Evolutionary conservation across 2,329 filamentous ascomycete genomes (phyloP).

Genomic region (Claviceps pusilla): DNA sequence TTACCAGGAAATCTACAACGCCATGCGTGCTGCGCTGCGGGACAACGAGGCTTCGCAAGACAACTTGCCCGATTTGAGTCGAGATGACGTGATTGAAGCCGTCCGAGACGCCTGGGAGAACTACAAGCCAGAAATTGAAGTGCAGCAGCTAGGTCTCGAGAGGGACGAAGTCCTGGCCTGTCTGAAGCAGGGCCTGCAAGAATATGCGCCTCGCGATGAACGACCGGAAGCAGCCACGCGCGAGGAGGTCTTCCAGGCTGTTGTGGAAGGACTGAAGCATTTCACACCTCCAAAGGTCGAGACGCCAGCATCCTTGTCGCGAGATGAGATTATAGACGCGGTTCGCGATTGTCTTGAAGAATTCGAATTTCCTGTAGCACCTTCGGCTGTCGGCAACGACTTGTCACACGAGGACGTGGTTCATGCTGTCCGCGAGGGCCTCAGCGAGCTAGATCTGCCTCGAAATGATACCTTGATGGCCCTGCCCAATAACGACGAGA

Average conservation of each 20-base stretch:
- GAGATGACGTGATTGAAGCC: constrained; percentile 73
- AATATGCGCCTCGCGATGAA: constrained; percentile 47
- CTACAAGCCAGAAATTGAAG: constrained; percentile 84
- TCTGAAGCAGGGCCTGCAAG: constrained; percentile 68
- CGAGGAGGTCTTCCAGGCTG: constrained; percentile 72
- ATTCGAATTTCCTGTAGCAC: constrained; percentile 57
- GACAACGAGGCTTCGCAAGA: constrained; percentile 37
- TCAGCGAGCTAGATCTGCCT: constrained; percentile 35
- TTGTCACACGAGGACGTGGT: constrained; percentile 48
- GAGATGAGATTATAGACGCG: constrained; percentile 69
- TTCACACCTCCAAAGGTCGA: constrained; percentile 62
- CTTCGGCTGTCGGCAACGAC: constrained; percentile 36
- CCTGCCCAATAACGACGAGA: constrained; percentile 30
- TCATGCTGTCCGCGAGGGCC: constrained; percentile 46
- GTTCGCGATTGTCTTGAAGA: constrained; percentile 79
- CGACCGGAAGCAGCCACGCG: constrained; percentile 49
- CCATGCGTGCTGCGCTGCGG: constrained; percentile 59
- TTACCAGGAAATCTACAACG: constrained; percentile 73
- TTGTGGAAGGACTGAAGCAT: constrained; percentile 72
- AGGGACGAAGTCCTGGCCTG: constrained; percentile 80
- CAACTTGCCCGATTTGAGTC: constrained; percentile 37
- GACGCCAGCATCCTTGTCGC: constrained; percentile 52
- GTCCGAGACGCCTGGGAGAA: constrained; percentile 85
- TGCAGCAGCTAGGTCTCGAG: constrained; percentile 81
- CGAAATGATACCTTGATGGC: constrained; percentile 26